phyloP scores from a whole-genome alignment of 768 basidiomycete genomes.

The Russula virescens region DNA sequence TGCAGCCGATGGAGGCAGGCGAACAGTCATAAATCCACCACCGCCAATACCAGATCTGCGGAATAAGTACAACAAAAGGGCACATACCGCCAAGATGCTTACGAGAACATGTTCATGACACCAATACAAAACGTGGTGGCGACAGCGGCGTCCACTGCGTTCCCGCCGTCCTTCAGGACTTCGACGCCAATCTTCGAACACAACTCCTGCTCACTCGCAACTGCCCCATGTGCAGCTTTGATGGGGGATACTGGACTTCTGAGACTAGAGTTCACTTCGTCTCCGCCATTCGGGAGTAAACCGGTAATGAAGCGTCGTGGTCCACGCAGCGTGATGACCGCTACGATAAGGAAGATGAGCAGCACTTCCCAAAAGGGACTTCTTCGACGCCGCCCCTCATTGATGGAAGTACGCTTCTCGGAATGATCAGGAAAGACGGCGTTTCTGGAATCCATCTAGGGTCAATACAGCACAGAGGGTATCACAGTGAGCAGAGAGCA shows the following conservation, averaged over 20 bases:
- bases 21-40: conserved; percentile 81
- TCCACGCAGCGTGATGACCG: not conserved
- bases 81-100: conserved; percentile 30
- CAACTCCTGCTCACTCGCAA: conserved; percentile 79
- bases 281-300: conserved; percentile 9
- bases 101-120: conserved; percentile 90
- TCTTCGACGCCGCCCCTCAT: not conserved
- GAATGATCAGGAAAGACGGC: not conserved
- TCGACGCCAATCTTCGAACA: conserved; percentile 85
- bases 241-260: conserved; percentile 55
- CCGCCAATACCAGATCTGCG: conserved; percentile 73
- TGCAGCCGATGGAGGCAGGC: conserved; percentile 51
- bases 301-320: not conserved
- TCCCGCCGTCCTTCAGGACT: conserved; percentile 75
- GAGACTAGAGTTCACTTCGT: not conserved
- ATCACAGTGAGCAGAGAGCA: not conserved
- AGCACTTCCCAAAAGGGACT: not conserved
- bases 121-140: conserved; percentile 73
- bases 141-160: conserved; percentile 85
- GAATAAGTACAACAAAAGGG: conserved; percentile 12
- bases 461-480: not conserved
- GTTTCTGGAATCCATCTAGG: not conserved
- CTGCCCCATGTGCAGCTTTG: conserved; percentile 70
- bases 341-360: conserved; percentile 4
- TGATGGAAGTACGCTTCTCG: not conserved